A percentile compares a stretch with the other conserved stretches of the same genome.
Conservation (phyloP, 164 flowering plant species). For the Nelumbo lutea region DNA sequence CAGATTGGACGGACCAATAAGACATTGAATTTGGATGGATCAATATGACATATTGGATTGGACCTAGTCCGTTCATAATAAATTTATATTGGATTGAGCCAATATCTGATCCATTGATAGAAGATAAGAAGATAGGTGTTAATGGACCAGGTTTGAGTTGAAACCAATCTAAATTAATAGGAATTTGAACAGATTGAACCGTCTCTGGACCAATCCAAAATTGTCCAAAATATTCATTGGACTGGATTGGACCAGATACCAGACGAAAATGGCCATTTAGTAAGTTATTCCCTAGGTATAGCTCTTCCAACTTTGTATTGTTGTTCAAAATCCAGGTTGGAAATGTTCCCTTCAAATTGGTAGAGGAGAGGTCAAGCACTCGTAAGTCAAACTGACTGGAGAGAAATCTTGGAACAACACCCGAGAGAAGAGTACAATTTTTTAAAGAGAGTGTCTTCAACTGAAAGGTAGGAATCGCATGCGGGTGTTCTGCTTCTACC, state of each 20-base stretch:
- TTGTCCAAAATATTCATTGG: too few species aligned
- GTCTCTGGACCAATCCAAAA: too few species aligned
- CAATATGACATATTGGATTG: too few species aligned
- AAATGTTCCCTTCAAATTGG: slow-evolving; percentile 5
- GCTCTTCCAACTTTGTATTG: neutral
- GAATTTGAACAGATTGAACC: too few species aligned
- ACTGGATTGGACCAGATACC: neutral
- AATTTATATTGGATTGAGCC: too few species aligned
- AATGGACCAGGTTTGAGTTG: too few species aligned
- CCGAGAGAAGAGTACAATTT: neutral
- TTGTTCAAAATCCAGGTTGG: slow-evolving; percentile 7
- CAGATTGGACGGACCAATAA: too few species aligned
- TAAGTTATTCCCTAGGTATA: neutral
- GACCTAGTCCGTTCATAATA: too few species aligned
- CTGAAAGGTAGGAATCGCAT: slow-evolving; percentile 8
- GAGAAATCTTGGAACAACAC: slow-evolving; percentile 2
- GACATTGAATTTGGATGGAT: too few species aligned
- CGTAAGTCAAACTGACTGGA: neutral
- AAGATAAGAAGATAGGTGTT: too few species aligned
- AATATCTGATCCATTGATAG: too few species aligned
- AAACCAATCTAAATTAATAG: too few species aligned
- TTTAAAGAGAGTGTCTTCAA: neutral
- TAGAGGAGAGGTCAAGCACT: slow-evolving; percentile 4
- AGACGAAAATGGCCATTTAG: neutral
- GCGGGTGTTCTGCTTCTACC: neutral